Conservation (phyloP, 257 asterid species). For the Lantana camara region DNA sequence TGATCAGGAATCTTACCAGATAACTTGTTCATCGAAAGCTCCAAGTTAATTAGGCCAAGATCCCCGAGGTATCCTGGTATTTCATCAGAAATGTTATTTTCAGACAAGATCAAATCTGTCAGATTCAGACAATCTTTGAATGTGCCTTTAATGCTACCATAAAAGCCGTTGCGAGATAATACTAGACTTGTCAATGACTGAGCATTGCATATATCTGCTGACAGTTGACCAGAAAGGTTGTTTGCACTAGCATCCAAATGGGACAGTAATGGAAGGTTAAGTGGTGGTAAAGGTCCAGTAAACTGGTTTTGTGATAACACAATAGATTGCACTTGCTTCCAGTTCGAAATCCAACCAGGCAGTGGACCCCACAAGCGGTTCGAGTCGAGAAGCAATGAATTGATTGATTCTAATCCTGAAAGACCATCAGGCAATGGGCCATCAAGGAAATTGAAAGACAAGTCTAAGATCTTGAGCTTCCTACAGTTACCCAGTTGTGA, state of each 20-base stretch:
- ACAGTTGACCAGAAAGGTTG: conserved; percentile 59
- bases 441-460: conserved; percentile 59
- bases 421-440: conserved; percentile 63
- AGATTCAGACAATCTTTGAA: conserved; percentile 56
- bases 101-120: conserved; percentile 58
- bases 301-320: conserved; percentile 57
- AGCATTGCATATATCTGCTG: conserved; percentile 57
- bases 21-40: conserved; percentile 56
- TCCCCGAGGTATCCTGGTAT: conserved; percentile 66
- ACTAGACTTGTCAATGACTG: conserved; percentile 40
- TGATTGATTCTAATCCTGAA: conserved; percentile 50
- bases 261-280: conserved; percentile 49
- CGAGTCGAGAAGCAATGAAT: conserved; percentile 51
- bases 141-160: conserved; percentile 49
- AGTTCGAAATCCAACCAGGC: conserved; percentile 76
- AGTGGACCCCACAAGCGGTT: conserved; percentile 64
- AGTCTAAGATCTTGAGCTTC: conserved; percentile 49
- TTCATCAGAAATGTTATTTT: conserved; percentile 59
- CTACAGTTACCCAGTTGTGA: conserved; percentile 55
- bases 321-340: conserved; percentile 52
- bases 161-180: conserved; percentile 57
- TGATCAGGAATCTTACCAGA: conserved; percentile 63
- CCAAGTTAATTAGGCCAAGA: conserved; percentile 56
- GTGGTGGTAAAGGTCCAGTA: conserved; percentile 61
- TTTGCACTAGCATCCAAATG: conserved; percentile 58